Evolutionary conservation across 768 basidiomycete species (phyloP).

Genomic region (Leccinum subgranulosum): DNA sequence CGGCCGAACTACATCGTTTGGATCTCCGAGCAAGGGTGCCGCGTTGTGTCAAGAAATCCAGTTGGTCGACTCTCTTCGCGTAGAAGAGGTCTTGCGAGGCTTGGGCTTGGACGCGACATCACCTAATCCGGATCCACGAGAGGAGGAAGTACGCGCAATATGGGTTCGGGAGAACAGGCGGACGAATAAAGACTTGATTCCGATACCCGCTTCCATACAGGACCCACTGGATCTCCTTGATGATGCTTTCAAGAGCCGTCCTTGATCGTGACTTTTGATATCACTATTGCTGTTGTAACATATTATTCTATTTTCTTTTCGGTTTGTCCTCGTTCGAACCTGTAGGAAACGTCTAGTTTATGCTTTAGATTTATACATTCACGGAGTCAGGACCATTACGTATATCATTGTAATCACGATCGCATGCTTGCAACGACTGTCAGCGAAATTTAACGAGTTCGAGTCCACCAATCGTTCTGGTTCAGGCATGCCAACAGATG

Average conservation of each 20-base stretch:
- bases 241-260: conserved; percentile 30
- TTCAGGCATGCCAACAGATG: conserved; percentile 55
- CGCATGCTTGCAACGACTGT: conserved; percentile 4
- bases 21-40: conserved; percentile 26
- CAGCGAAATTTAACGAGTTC: neutral
- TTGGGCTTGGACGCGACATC: conserved; percentile 40
- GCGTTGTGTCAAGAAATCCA: conserved; percentile 42
- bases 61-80: conserved; percentile 59
- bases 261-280: conserved; percentile 19
- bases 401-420: conserved; percentile 10
- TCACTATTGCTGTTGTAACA: conserved; percentile 3
- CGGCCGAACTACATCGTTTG: conserved; percentile 59
- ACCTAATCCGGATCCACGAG: conserved; percentile 34
- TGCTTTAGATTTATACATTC: conserved; percentile 26
- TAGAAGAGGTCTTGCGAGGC: conserved; percentile 69
- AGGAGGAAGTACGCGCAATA: conserved; percentile 43
- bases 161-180: conserved; percentile 40
- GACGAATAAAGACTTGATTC: conserved; percentile 36
- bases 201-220: conserved; percentile 9
- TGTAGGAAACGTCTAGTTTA: conserved; percentile 12
- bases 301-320: conserved; percentile 1
- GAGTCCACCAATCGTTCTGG: conserved; percentile 57
- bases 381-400: conserved; percentile 4
- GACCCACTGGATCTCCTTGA: conserved; percentile 20
- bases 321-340: conserved; percentile 6